These are phyloP conservation scores for Syzygium malaccense DNA, from an alignment of 441 rosid species.

Conservation along the genomic window DNA sequence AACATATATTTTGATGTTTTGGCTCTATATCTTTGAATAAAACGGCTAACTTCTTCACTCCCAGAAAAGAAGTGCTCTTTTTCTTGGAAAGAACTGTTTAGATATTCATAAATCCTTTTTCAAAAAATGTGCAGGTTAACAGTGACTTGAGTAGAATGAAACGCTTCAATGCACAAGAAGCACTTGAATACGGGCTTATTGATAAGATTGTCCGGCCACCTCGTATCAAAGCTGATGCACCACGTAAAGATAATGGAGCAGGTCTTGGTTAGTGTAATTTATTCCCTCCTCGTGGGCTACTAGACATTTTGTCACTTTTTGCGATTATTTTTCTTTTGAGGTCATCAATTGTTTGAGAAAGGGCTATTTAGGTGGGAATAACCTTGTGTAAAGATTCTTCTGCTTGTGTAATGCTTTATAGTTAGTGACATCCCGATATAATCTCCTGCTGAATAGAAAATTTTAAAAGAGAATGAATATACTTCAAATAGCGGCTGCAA, in stretches of 20 bases:
- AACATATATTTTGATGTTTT: background rate
- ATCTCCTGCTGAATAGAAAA: background rate
- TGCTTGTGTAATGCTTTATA: background rate
- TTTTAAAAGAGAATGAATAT: background rate
- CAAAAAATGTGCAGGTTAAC: constrained; percentile 35
- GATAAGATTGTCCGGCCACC: constrained; percentile 69
- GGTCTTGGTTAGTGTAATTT: constrained; percentile 45
- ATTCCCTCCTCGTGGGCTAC: background rate
- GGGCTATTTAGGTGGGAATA: background rate
- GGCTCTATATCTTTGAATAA: background rate
- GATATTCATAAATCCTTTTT: background rate
- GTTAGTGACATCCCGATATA: background rate
- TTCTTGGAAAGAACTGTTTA: background rate
- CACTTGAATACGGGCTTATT: constrained; percentile 74
- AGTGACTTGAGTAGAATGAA: constrained; percentile 60
- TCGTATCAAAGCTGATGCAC: constrained; percentile 42
- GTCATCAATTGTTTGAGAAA: background rate
- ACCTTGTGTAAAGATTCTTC: background rate
- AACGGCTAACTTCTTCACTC: background rate
- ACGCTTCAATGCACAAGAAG: constrained; percentile 66
- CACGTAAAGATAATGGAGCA: constrained; percentile 39
- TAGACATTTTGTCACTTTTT: background rate
- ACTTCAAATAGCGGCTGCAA: background rate
- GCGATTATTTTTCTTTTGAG: background rate
- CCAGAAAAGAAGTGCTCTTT: background rate